Evolutionary conservation across 768 basidiomycete genomes (phyloP).

Genomic region (Phallus indusiatus): DNA sequence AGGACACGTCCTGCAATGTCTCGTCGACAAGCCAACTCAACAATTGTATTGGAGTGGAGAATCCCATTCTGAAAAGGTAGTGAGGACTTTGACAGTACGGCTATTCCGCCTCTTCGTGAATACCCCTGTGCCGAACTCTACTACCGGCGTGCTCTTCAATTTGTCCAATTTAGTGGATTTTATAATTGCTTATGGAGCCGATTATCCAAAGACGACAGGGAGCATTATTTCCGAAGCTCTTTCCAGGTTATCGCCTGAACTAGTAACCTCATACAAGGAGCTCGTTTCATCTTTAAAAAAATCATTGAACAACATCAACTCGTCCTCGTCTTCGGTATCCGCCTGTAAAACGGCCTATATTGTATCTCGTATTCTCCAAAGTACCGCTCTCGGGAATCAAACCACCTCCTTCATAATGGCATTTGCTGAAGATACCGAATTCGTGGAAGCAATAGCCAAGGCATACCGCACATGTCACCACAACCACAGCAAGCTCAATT

Average conservation of each 20-base stretch:
- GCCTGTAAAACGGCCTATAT: not conserved
- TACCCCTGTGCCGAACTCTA: not conserved
- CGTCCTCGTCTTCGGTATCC: not conserved
- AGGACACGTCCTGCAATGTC: not conserved
- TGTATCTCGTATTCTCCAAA: not conserved
- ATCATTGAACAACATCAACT: not conserved
- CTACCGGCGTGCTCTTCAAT: not conserved
- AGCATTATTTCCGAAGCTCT: not conserved
- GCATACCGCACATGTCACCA: not conserved
- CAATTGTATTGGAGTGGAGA: not conserved
- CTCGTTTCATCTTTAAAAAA: constrained; percentile 1
- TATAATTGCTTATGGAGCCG: not conserved
- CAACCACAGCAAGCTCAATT: not conserved
- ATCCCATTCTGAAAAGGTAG: not conserved
- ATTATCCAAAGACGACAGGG: not conserved
- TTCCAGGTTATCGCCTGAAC: not conserved
- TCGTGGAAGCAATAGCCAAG: not conserved
- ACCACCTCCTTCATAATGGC: not conserved
- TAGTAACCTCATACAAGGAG: not conserved
- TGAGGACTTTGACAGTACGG: not conserved
- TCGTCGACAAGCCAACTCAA: not conserved
- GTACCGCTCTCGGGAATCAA: not conserved
- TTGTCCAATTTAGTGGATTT: constrained; percentile 3
- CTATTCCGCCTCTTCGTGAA: not conserved
- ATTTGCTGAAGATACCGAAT: not conserved